phyloP scores from a whole-genome alignment of 2,329 filamentous ascomycete species.

The Penicillium sp. region DNA sequence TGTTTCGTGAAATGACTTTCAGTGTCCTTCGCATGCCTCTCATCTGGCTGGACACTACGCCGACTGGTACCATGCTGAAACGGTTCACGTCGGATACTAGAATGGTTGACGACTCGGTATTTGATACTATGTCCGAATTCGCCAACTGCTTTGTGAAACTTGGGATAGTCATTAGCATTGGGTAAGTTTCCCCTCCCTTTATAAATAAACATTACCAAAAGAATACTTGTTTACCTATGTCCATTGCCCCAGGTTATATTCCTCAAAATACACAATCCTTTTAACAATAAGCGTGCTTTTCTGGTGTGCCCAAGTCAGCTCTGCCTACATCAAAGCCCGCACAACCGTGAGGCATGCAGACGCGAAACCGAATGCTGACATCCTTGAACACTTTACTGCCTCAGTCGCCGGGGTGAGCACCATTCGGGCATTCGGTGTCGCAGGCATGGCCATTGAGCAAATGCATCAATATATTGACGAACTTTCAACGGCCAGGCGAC shows the following conservation, averaged over 20 bases:
- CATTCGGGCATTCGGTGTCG: constrained; percentile 70
- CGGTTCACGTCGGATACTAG: constrained; percentile 71
- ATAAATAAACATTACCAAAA: constrained; percentile 47
- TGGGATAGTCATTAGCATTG: constrained; percentile 63
- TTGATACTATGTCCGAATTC: constrained; percentile 48
- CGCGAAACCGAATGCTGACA: constrained; percentile 68
- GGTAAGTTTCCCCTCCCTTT: constrained; percentile 63
- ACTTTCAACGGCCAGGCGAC: constrained; percentile 62
- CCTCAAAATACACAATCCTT: constrained; percentile 50
- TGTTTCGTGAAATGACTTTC: constrained; percentile 66
- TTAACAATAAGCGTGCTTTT: constrained; percentile 50
- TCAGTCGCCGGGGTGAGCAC: constrained; percentile 69
- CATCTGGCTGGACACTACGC: constrained; percentile 75
- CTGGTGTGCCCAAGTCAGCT: constrained; percentile 47
- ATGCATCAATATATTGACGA: constrained; percentile 68
- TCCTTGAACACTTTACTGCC: constrained; percentile 75
- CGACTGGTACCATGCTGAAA: constrained; percentile 71
- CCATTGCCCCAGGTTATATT: constrained; percentile 52
- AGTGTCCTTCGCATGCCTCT: constrained; percentile 67
- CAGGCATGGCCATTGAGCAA: constrained; percentile 60
- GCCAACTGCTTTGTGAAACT: constrained; percentile 47
- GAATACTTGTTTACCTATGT: constrained; percentile 22
- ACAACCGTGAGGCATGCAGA: not conserved
- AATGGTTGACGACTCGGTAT: constrained; percentile 60
- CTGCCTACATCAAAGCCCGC: not conserved